Conservation (phyloP, 352 stramenopile species). For the Globisporangium recalcitrans region DNA sequence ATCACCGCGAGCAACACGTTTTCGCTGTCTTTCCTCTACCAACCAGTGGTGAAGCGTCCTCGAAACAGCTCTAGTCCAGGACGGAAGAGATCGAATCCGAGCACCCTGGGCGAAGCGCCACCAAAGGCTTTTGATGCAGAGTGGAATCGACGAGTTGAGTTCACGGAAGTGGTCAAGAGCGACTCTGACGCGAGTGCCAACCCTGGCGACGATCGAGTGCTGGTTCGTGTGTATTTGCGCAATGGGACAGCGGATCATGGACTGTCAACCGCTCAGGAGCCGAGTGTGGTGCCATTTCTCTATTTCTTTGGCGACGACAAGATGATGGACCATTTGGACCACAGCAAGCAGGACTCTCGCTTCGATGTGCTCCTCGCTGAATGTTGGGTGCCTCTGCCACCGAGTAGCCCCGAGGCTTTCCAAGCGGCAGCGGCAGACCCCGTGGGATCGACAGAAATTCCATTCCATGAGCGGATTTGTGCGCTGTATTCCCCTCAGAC, state of each 20-base stretch:
- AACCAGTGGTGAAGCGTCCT: conserved; percentile 24
- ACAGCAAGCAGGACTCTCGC: conserved; percentile 79
- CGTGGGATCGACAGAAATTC: conserved; percentile 25
- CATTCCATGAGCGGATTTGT: conserved; percentile 60
- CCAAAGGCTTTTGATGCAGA: conserved; percentile 54
- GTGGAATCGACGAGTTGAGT: conserved; percentile 82
- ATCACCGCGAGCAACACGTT: conserved; percentile 26
- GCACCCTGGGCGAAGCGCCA: conserved; percentile 1
- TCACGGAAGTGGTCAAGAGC: conserved; percentile 45
- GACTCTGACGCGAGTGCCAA: conserved; percentile 13
- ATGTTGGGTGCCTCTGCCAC: conserved; percentile 67
- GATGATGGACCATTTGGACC: conserved; percentile 84
- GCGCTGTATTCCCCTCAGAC: conserved; percentile 55
- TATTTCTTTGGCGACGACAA: conserved; percentile 86
- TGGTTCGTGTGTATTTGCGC: conserved; percentile 71
- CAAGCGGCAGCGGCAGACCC: conserved; percentile 14
- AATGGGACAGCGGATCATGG: conserved; percentile 75
- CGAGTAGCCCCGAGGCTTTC: conserved; percentile 21
- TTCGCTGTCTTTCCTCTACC: conserved; percentile 69
- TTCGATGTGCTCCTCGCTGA: conserved; percentile 75
- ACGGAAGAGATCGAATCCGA: conserved; percentile 7
- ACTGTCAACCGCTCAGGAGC: conserved; percentile 67
- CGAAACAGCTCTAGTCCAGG: neutral
- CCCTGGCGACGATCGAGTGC: conserved; percentile 30
- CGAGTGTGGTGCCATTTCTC: conserved; percentile 81